Base-by-base conservation (phyloP, 2,329 filamentous ascomycete species). In the Fusarium concolor region DNA sequence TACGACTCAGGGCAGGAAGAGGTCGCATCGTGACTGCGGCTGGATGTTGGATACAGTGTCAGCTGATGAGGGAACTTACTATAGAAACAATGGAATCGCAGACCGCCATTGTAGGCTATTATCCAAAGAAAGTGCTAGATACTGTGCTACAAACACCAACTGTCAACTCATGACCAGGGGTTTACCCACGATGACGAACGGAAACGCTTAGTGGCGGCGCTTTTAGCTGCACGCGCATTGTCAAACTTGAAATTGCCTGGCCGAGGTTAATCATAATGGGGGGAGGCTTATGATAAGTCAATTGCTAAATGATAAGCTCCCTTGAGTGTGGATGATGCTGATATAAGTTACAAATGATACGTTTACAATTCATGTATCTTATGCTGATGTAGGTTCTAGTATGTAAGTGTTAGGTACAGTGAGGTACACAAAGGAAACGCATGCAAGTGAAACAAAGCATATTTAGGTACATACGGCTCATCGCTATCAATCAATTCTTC, bases 11-110 rank as follows among this genome's bases (percentile, higher is more conserved):
- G 43, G 38, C 46, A 44, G 51, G 51, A 37, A 66, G 31, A 57
- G 53, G 62, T 52, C 52, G 56, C 66, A 70, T 68, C 66, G 66
- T 66, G 49, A 70, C 66, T 55, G 24, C 59, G 35, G 45, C 49
- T 52, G 66, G 44, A 37, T 17, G 28, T 43, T 22, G 22, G 41
- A 68, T 70, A 70, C 67, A 70, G 67, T 70, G 67, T 43, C 56
- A 69, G 66, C 50, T 41, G 62, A 56, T n/a, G 43, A 15, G 22
- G 6, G 39, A 47, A 41, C 55, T 41, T 47, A 65, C 53, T 65
- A 68, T 62, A 65, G 54, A 53, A 41, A 41, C 60, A 29, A 59
- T 41, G 5, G 35, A 15, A 35, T 43, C 26, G 50, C 67, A 62
- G 67, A 70, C 67, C 67, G 67, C 67, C 58, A 64, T 65, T 58